These are phyloP conservation scores for Cyberlindnera xishuangbannaensis DNA, from an alignment of 805 yeast genomes.

Conservation along the genomic window DNA sequence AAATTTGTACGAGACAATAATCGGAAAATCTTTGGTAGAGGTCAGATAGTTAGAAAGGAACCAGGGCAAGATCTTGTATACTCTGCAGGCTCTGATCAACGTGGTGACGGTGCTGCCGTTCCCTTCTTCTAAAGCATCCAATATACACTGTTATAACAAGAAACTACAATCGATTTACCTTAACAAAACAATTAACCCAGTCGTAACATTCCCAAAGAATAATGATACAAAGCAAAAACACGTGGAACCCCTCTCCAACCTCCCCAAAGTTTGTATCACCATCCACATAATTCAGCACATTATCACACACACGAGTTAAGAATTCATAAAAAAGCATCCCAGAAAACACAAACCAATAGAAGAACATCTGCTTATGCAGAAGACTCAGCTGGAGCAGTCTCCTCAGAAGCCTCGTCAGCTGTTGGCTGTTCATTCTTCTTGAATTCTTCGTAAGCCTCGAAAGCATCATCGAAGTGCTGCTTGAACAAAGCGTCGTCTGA, in stretches of 20 bases:
- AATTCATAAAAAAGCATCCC: not conserved
- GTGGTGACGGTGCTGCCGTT: slow-evolving; percentile 82
- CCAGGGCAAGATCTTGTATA: slow-evolving; percentile 41
- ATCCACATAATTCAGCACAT: not conserved
- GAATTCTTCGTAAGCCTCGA: slow-evolving; percentile 89
- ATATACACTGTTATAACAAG: no score
- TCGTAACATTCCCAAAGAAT: slow-evolving; percentile 3
- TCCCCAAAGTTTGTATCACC: not conserved
- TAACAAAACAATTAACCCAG: slow-evolving; percentile 2
- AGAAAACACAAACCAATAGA: not conserved
- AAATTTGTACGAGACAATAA: slow-evolving; percentile 34
- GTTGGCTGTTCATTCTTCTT: slow-evolving; percentile 37
- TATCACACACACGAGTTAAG: not conserved
- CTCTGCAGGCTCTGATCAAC: slow-evolving; percentile 69
- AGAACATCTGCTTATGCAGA: slow-evolving; percentile 7
- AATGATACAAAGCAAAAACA: not conserved
- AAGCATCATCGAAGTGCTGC: slow-evolving; percentile 90
- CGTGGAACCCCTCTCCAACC: not conserved
- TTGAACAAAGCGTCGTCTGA: slow-evolving; percentile 87
- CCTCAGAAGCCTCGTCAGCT: slow-evolving; percentile 10
- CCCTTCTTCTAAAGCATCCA: slow-evolving; percentile 7
- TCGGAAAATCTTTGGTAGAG: slow-evolving; percentile 55
- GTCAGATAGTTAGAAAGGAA: slow-evolving; percentile 60
- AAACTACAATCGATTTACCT: no score
- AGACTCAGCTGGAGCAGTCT: slow-evolving; percentile 13